Conservation (phyloP, 108 stramenopile species). For the Mediolabrus comicus region DNA sequence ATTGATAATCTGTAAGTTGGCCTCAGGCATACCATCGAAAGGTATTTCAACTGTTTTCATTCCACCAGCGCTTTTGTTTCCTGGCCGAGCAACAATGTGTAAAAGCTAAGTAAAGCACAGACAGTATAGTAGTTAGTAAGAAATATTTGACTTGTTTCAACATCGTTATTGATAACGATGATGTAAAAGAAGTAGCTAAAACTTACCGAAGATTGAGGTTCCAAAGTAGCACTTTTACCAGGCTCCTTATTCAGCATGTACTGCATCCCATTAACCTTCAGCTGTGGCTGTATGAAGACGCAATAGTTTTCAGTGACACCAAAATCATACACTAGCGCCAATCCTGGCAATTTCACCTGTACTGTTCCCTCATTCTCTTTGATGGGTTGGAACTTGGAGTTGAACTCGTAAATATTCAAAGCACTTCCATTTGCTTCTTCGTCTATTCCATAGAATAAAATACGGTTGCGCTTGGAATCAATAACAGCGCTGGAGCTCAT, state of each 20-base stretch:
- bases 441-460: constrained; percentile 66
- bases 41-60: constrained; percentile 62
- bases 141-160: not conserved
- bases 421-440: constrained; percentile 57
- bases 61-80: constrained; percentile 37
- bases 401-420: constrained; percentile 77
- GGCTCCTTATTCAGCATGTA: constrained; percentile 80
- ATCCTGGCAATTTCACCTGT: constrained; percentile 55
- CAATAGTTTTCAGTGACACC: constrained; percentile 78
- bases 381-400: constrained; percentile 66
- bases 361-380: constrained; percentile 56
- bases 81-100: constrained; percentile 63
- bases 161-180: too few species aligned
- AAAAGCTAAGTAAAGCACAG: constrained; percentile 29
- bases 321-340: constrained; percentile 78
- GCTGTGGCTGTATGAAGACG: constrained; percentile 64
- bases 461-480: constrained; percentile 63
- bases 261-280: constrained; percentile 71
- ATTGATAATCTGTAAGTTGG: constrained; percentile 76
- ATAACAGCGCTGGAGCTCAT: constrained; percentile 61
- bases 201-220: constrained; percentile 44
- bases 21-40: constrained; percentile 63
- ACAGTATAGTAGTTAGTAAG: not conserved
- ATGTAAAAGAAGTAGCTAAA: too few species aligned
- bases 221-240: constrained; percentile 50